Base-by-base conservation (phyloP, 306 rosid genomes). In the Oemleria cerasiformis region DNA sequence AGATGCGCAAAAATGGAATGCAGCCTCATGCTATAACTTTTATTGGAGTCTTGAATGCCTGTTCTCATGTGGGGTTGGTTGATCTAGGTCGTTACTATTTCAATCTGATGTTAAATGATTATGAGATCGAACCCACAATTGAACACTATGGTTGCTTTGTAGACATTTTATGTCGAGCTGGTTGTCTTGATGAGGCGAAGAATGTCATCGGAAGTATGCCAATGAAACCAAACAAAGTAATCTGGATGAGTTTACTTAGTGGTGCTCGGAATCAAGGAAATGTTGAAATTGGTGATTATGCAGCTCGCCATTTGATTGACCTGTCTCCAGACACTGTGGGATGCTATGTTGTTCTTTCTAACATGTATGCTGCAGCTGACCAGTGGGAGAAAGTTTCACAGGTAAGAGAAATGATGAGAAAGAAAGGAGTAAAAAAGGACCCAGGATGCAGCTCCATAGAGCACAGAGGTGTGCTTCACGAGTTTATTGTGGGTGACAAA, bases 71-170 rank as follows among this genome's bases (percentile, higher is more conserved):
- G 20, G 94, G 94, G 40, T 66, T 84, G 81, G 87, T 84, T 4
- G 75, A 82, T 51, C 83, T 78, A 15, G 91, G 87, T 36, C 78
- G 63, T 39, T 34, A 5, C 51, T 65, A 77, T 77, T 88, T 88
- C 44, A 51, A 82, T 30, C 67, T 73, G 80, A 86, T 84, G 96
- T 64, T 41, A 38, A 59, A 75, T 63, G 85, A 82, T 45, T 82
- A 80, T 77, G 85, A 77, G 68, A 83, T 86, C 38, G 69, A 83
- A 74, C 88, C 90, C 53, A 68, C 87, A 20, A 77, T 86, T 68
- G 90, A 86, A 47, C 87, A 86, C 80, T 86, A 86, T 6, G 90
- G 88, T 70, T 84, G 88, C 84, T 78, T 80, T 11, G 82, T 84
- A 1, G 86, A 86, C 81, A 76, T 84, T 72, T 79, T 86, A 68